These are phyloP conservation scores for Annona squamosa DNA, from an alignment of 164 flowering plant species.

Conservation along the genomic window DNA sequence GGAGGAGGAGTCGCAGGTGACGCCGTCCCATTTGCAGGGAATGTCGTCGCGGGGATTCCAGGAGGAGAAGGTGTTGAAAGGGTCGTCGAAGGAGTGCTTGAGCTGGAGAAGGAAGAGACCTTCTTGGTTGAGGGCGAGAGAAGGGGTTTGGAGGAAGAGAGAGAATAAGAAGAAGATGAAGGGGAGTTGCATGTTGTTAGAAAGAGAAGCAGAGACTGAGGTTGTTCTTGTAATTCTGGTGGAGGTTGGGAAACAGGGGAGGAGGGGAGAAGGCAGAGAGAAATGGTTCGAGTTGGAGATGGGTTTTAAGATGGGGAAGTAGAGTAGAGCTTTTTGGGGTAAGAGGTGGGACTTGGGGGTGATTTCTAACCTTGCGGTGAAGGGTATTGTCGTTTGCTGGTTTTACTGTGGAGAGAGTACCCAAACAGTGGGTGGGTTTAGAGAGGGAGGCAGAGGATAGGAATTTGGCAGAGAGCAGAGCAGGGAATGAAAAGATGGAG, in stretches of 20 bases:
- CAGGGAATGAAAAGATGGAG: not conserved
- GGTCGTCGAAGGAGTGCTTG: conserved; percentile 55
- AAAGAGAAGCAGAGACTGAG: not conserved
- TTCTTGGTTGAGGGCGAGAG: conserved; percentile 53
- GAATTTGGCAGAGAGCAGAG: conserved; percentile 2
- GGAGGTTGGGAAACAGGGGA: not conserved
- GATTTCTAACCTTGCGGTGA: no score
- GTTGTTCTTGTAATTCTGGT: not conserved
- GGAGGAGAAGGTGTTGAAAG: conserved; percentile 39
- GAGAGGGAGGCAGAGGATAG: not conserved
- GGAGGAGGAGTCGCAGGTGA: conserved; percentile 42
- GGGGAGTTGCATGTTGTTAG: conserved; percentile 8
- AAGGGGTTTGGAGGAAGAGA: conserved; percentile 10
- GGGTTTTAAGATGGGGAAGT: not conserved
- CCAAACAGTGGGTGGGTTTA: not conserved
- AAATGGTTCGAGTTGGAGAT: not conserved
- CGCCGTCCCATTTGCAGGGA: conserved; percentile 76
- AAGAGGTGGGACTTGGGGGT: no score
- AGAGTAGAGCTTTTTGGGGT: no score
- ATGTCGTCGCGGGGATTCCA: conserved; percentile 48
- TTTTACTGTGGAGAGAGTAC: not conserved
- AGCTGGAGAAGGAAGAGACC: conserved; percentile 53
- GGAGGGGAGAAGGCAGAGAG: not conserved
- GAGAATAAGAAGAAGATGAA: conserved; percentile 19
- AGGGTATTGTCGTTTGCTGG: not conserved